Percentiles rank a stretch among this genome's conserved stretches.
phyloP scores from a whole-genome alignment of 2,329 filamentous ascomycete genomes.

The Hymenoscyphus occultus region DNA sequence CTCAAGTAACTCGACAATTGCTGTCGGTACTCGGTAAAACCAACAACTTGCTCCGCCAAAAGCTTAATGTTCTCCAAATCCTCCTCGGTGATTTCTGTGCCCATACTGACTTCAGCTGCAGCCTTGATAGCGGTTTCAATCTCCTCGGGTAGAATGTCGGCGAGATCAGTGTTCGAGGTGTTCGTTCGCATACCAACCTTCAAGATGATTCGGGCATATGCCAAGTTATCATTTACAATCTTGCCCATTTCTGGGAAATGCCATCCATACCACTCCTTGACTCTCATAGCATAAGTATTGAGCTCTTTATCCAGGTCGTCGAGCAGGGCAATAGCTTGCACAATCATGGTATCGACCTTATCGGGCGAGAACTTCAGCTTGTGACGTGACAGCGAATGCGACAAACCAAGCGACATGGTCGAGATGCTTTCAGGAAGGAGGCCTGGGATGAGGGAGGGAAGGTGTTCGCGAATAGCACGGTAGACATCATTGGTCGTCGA shows the following conservation, averaged over 20 bases:
- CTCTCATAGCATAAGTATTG: slow-evolving; percentile 97
- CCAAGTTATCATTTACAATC: slow-evolving; percentile 95
- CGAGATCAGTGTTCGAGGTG: slow-evolving; percentile 72
- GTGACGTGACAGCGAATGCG: slow-evolving; percentile 93
- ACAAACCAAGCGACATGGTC: slow-evolving; percentile 93
- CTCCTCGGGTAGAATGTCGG: slow-evolving; percentile 91
- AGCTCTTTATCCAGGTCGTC: slow-evolving; percentile 98
- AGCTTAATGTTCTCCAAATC: slow-evolving; percentile 91
- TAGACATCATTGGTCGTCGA: slow-evolving; percentile 83
- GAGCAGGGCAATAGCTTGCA: slow-evolving; percentile 89
- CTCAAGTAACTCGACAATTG: slow-evolving; percentile 87
- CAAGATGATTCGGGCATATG: slow-evolving; percentile 85
- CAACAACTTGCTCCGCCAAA: slow-evolving; percentile 88
- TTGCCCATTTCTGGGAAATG: slow-evolving; percentile 98
- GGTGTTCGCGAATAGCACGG: slow-evolving; percentile 87
- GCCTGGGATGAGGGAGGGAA: slow-evolving; percentile 86
- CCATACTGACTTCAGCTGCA: slow-evolving; percentile 96
- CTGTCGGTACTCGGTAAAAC: slow-evolving; percentile 84
- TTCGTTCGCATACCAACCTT: slow-evolving; percentile 86
- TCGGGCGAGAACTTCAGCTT: slow-evolving; percentile 98
- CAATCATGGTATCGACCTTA: slow-evolving; percentile 99
- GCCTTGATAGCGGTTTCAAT: slow-evolving; percentile 89
- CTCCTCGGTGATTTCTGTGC: slow-evolving; percentile 90
- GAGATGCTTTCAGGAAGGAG: slow-evolving; percentile 81
- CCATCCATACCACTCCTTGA: slow-evolving; percentile 99